Percentiles rank a stretch among this genome's conserved stretches.
Evolutionary conservation across 1,139 yeast genomes (phyloP).

Genomic region (Hansenula lynferdii): DNA sequence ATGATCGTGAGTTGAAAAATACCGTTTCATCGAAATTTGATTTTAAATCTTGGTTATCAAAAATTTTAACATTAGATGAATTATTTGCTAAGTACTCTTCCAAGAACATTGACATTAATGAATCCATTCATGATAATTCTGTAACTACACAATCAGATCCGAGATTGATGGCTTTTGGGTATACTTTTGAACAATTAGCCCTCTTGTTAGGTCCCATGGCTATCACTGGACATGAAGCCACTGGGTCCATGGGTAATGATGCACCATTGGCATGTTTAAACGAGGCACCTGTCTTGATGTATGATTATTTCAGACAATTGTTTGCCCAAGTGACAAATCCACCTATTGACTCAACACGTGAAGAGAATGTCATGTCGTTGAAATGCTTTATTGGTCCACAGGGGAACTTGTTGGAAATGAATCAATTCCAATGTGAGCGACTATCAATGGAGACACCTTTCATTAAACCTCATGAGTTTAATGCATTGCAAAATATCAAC

Average conservation of each 20-base stretch:
- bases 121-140: slow-evolving; percentile 16
- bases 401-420: slow-evolving; percentile 91
- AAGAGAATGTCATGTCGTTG: slow-evolving; percentile 92
- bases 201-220: slow-evolving; percentile 93
- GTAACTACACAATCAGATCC: slow-evolving; percentile 62
- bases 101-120: slow-evolving; percentile 37
- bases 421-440: slow-evolving; percentile 87
- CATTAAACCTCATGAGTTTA: slow-evolving; percentile 65
- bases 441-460: slow-evolving; percentile 80
- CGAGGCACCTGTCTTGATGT: slow-evolving; percentile 84
- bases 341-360: slow-evolving; percentile 97
- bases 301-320: slow-evolving; percentile 92
- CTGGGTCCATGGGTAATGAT: slow-evolving; percentile 99
- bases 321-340: slow-evolving; percentile 99
- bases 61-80: slow-evolving; percentile 79
- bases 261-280: slow-evolving; percentile 95
- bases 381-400: slow-evolving; percentile 98
- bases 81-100: slow-evolving; percentile 52
- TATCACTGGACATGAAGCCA: slow-evolving; percentile 81
- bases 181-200: slow-evolving; percentile 87
- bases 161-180: slow-evolving; percentile 81
- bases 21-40: slow-evolving; percentile 83
- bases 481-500: slow-evolving; percentile 67
- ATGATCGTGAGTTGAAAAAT: slow-evolving; percentile 81
- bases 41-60: slow-evolving; percentile 90